Evolutionary conservation across 805 yeast genomes (phyloP).

Genomic region (Pichia californica): DNA sequence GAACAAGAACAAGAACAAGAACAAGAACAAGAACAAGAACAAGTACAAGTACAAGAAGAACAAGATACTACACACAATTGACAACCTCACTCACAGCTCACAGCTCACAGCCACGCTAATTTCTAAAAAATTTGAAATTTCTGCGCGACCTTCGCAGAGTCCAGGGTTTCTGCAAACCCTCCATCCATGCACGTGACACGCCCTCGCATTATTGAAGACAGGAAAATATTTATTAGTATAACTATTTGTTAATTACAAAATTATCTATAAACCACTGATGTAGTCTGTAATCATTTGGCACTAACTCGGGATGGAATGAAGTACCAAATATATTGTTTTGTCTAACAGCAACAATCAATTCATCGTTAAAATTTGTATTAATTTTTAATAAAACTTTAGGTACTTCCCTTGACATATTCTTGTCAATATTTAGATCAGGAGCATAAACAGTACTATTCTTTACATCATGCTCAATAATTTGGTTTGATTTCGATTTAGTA

Average conservation of each 20-base stretch:
- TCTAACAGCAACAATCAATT: slow-evolving; percentile 61
- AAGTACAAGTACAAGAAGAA: too few relatives aligned
- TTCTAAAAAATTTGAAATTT: background rate
- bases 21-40: too few relatives aligned
- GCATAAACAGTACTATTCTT: slow-evolving; percentile 6
- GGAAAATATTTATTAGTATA: background rate
- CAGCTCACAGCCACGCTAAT: too few relatives aligned
- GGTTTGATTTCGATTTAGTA: background rate
- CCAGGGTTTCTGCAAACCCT: too few relatives aligned
- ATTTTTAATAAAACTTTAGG: slow-evolving; percentile 34
- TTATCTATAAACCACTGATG: slow-evolving; percentile 66
- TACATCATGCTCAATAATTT: background rate
- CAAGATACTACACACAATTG: too few relatives aligned
- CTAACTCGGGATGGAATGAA: slow-evolving; percentile 74
- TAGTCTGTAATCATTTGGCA: slow-evolving; percentile 45
- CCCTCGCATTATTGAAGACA: too few relatives aligned
- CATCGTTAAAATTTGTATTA: slow-evolving; percentile 26
- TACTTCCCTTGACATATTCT: background rate
- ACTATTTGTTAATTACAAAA: slow-evolving; percentile 33
- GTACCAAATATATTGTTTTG: slow-evolving; percentile 67
- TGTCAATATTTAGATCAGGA: slow-evolving; percentile 12
- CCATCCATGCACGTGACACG: too few relatives aligned
- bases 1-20: too few relatives aligned
- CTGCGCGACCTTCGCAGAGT: background rate
- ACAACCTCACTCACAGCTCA: too few relatives aligned